Evolutionary conservation across 768 basidiomycete genomes (phyloP).

Genomic region (Gautieria morchelliformis): DNA sequence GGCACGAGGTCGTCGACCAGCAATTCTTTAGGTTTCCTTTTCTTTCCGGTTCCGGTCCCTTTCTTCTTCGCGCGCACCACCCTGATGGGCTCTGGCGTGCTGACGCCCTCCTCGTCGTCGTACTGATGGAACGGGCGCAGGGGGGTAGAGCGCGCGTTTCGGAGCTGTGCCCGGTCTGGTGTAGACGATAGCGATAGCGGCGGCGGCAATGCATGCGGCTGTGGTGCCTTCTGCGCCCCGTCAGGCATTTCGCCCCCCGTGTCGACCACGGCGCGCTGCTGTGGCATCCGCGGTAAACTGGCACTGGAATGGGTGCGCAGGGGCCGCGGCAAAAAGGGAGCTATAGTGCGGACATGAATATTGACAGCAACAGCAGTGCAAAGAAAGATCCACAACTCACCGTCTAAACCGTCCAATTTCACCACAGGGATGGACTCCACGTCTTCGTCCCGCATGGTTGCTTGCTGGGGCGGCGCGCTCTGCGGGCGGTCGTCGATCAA

Average conservation of each 20-base stretch:
- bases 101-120: slow-evolving; percentile 42
- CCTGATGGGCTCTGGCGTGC: slow-evolving; percentile 62
- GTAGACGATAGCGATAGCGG: no score
- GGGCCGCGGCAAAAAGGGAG: neutral
- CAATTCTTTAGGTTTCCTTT: slow-evolving; percentile 53
- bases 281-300: slow-evolving; percentile 26
- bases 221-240: no score
- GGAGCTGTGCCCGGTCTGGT: slow-evolving; percentile 18
- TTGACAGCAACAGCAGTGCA: no score
- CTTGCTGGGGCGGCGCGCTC: slow-evolving; percentile 15
- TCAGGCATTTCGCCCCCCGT: slow-evolving; percentile 82
- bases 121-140: slow-evolving; percentile 41
- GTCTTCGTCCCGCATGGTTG: slow-evolving; percentile 35
- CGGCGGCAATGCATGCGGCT: no score
- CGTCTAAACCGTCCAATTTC: slow-evolving; percentile 54
- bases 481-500: slow-evolving; percentile 55
- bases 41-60: slow-evolving; percentile 36
- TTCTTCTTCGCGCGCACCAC: slow-evolving; percentile 64
- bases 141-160: slow-evolving; percentile 9
- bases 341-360: no score
- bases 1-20: neutral
- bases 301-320: neutral
- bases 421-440: slow-evolving; percentile 92
- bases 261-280: slow-evolving; percentile 55
- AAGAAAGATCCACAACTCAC: slow-evolving; percentile 1